phyloP scores from a whole-genome alignment of 441 rosid species.

The Arabidopsis lyrata region DNA sequence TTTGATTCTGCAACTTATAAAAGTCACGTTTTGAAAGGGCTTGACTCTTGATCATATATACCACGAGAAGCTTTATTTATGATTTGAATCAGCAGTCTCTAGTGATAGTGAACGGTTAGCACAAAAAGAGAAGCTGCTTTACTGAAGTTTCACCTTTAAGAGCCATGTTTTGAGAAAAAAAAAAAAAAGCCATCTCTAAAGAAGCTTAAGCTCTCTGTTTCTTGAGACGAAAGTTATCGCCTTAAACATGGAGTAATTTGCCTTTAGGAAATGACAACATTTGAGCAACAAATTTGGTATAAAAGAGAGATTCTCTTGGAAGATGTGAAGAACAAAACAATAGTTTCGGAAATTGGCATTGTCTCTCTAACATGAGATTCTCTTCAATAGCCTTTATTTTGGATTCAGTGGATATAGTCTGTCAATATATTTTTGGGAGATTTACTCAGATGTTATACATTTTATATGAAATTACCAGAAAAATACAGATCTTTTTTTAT shows the following conservation, averaged over 20 bases:
- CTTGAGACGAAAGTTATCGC: constrained; percentile 20
- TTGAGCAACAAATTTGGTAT: neutral
- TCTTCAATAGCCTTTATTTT: neutral
- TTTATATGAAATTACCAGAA: too few relatives aligned
- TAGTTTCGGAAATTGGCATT: neutral
- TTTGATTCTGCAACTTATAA: constrained; percentile 2
- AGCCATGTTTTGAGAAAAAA: too few relatives aligned
- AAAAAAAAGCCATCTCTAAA: constrained; percentile 14
- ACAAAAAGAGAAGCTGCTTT: constrained; percentile 66
- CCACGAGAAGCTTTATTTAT: constrained; percentile 13
- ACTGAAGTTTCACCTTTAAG: constrained; percentile 49
- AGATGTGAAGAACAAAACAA: constrained; percentile 16
- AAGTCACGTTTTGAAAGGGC: constrained; percentile 9
- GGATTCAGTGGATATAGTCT: neutral
- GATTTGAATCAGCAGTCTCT: constrained; percentile 25
- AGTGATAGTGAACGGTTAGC: too few relatives aligned
- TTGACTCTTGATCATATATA: constrained; percentile 28
- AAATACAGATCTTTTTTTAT: too few relatives aligned
- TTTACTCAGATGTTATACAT: too few relatives aligned
- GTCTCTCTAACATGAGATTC: neutral
- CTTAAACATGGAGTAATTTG: constrained; percentile 16
- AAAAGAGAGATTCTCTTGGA: neutral
- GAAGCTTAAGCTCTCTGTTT: constrained; percentile 29
- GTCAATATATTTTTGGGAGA: too few relatives aligned
- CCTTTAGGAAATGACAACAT: constrained; percentile 18